A percentile compares a stretch with the other conserved stretches of the same genome.
Conservation (phyloP, 257 asterid species). For the Catharanthus roseus region DNA sequence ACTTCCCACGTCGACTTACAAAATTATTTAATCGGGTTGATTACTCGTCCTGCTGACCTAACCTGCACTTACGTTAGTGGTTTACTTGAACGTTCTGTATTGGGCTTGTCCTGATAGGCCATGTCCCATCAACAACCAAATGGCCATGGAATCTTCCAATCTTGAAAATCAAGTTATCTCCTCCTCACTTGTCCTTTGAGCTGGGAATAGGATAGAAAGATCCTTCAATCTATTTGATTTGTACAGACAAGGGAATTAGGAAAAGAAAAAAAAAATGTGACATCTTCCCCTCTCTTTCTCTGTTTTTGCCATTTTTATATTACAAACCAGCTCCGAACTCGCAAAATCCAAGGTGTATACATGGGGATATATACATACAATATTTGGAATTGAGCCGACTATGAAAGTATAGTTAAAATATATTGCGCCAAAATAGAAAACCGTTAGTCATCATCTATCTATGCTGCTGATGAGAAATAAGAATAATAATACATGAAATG, state of each 20-base stretch:
- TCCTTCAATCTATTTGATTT: neutral
- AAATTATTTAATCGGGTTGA: too few species aligned
- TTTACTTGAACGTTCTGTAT: too few species aligned
- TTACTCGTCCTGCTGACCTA: too few species aligned
- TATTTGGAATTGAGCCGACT: neutral
- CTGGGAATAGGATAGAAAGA: too few species aligned
- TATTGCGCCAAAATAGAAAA: neutral
- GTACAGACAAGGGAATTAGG: neutral
- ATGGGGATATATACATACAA: conserved; percentile 1
- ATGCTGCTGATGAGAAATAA: too few species aligned
- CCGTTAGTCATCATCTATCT: neutral
- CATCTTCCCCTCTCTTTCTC: neutral
- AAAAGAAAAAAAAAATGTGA: too few species aligned
- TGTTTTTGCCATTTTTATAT: neutral
- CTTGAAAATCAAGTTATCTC: neutral
- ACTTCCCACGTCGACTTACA: too few species aligned
- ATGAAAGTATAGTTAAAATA: too few species aligned
- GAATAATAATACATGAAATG: neutral
- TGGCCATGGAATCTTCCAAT: neutral
- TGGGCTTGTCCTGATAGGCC: too few species aligned
- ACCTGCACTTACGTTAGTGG: too few species aligned
- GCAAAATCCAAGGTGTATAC: neutral
- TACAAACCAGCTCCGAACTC: neutral
- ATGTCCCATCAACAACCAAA: too few species aligned
- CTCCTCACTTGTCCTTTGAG: neutral